Evolutionary conservation across 768 basidiomycete genomes (phyloP), one percentile per base, ranked within the genome.

Genomic region (Boletus barrowsii): DNA sequence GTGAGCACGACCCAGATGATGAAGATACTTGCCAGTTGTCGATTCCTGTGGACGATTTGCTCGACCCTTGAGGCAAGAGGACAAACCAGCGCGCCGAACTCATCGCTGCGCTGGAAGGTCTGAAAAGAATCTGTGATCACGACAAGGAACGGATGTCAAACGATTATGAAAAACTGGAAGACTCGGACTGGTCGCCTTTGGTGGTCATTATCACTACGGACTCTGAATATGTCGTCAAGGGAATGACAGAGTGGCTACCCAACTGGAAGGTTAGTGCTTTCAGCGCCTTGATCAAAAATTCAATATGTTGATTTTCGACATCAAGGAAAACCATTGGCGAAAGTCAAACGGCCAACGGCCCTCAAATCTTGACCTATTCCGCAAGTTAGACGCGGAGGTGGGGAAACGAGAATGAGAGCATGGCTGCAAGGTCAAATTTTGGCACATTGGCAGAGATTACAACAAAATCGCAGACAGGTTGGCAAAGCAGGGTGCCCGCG

Each of bases 51-150:
- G 62, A 52, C 11, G 62, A 65, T 17, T 51, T 22, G 8, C 47
- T 68, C 14, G 68, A 69, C 39, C 45, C 58, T 0, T 37, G 51
- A 17, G 51, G 60, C 4, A 50, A 39, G 13, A 50, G 66, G 22
- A 69, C 71, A 10, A 73, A 46, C 45, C 70, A 71, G 49, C 71
- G 70, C 5, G 67, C 71, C 14, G 71, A 72, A 55, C 61, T 69
- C 14, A 55, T 72, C 14, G 70, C 71, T 13, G 69, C 69, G 3
- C 15, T 69, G 5, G 45, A 61, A 10, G 70, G 67, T 11, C 18
- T 62, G 30, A 51, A 41, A 49, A 62, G 26, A 45, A 26, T 51
- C 15, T 43, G 43, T 10, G 22, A 54, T 3, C 11, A 35, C 15
- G 36, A 44, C 4, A 18, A 13, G 29, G 29, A 22, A 30, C 3